Conservation (phyloP, 108 stramenopile species). For the Nitzschia sp. region DNA sequence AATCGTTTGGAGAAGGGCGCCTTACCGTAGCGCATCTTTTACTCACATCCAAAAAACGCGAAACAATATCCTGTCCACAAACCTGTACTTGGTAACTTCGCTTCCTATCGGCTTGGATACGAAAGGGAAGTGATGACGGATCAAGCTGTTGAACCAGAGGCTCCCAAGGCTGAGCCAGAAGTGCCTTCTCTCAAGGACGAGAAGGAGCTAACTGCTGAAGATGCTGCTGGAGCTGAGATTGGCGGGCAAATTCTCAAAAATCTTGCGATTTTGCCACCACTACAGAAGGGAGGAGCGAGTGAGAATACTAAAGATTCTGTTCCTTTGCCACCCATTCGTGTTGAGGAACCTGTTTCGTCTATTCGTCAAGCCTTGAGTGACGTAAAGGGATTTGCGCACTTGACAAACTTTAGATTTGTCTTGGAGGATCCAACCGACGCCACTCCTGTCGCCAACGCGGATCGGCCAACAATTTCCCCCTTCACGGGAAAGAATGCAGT, state of each 20-base stretch:
- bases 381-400: slow-evolving; percentile 65
- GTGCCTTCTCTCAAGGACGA: slow-evolving; percentile 10
- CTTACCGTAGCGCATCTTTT: not conserved
- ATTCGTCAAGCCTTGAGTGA: slow-evolving; percentile 69
- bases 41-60: not conserved
- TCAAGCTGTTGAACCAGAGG: not conserved
- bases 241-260: slow-evolving; percentile 43
- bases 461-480: slow-evolving; percentile 40
- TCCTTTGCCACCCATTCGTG: slow-evolving; percentile 74
- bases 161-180: not conserved
- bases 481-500: slow-evolving; percentile 62
- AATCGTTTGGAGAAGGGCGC: not conserved
- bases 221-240: not conserved
- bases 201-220: not conserved
- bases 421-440: slow-evolving; percentile 33
- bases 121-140: slow-evolving; percentile 8
- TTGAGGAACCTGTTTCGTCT: slow-evolving; percentile 72
- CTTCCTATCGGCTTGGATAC: slow-evolving; percentile 1
- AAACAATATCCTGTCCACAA: slow-evolving; percentile 4
- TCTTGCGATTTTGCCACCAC: slow-evolving; percentile 69
- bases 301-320: slow-evolving; percentile 21
- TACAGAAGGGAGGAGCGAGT: slow-evolving; percentile 38
- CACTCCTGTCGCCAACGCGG: slow-evolving; percentile 3
- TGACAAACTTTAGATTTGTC: slow-evolving; percentile 76
- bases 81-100: not conserved